Percentiles rank a stretch among this genome's conserved stretches.
These are phyloP conservation scores for Phyllosticta citriasiana DNA, from an alignment of 2,329 filamentous ascomycete species.

Conservation along the genomic window DNA sequence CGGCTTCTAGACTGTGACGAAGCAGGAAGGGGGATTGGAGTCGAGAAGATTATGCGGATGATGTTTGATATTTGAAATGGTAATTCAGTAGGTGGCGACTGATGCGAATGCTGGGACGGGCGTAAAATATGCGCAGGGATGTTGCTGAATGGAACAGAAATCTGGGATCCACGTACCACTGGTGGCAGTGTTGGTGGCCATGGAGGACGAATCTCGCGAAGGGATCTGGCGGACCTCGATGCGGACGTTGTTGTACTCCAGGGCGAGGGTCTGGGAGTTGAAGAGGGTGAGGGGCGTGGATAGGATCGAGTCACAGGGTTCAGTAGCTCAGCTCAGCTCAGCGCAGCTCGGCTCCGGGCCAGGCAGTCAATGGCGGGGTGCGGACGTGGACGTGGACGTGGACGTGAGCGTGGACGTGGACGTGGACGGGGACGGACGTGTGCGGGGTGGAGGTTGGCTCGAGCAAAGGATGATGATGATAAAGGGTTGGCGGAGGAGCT, in stretches of 20 bases:
- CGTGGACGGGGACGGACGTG: neutral
- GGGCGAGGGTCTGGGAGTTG: neutral
- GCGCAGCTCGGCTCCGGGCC: neutral
- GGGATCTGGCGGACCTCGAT: conserved; percentile 9
- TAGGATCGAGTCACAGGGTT: neutral
- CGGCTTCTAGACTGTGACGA: neutral
- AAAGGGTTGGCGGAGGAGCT: neutral
- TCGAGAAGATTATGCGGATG: neutral
- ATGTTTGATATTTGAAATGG: no score
- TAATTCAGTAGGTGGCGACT: no score
- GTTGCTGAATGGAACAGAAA: neutral
- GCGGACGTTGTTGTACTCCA: conserved; percentile 11
- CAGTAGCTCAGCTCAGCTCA: neutral
- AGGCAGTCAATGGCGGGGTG: neutral
- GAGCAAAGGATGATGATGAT: neutral
- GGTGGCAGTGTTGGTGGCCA: conserved; percentile 7
- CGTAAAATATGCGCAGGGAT: neutral
- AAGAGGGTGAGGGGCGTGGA: neutral
- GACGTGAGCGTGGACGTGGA: neutral
- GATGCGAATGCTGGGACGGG: neutral
- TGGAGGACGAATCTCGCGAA: neutral
- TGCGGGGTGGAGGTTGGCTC: neutral
- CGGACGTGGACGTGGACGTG: neutral
- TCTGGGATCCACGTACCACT: neutral
- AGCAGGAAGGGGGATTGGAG: neutral